Evolutionary conservation across 2,329 filamentous ascomycete species (phyloP), one percentile per base, ranked within the genome.

Genomic region (Bertia moriformis): DNA sequence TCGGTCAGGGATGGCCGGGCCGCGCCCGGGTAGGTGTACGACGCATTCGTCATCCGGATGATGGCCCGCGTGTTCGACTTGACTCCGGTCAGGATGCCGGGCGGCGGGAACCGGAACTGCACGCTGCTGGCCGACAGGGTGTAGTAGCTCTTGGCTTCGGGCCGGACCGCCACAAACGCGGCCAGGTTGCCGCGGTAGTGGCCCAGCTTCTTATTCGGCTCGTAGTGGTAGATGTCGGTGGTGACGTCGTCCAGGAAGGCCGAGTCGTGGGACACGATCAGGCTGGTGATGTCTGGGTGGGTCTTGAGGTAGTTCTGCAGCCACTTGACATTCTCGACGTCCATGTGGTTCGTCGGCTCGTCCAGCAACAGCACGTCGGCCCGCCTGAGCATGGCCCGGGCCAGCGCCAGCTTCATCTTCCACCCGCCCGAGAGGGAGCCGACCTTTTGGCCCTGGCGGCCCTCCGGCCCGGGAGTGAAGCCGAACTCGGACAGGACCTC

Each of bases 381-480:
- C 54, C 80, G 83, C 70, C 91, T 84, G 52, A 98, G 72, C 88
- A 98, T 96, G 46, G 91, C 91, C 51, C 91, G 78, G 39, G 91
- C 91, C 59, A 98, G 65, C 47, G 91, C 91, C 44, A 98, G 67
- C 77, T 98, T 98, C 91, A 98, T 98, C 74, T 96, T 96, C 91
- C 91, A 98, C 56, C 91, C 91, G 63, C 91, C 91, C 32, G 91
- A 96, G 22, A 98, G 65, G 15, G 89, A 95, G 49, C 91, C 89
- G 42, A 98, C 91, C 51, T 82, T 84, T 56, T 95, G 78, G 4
- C 78, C 72, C 60, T 96, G 91, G 43, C 86, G 78, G 43, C 89
- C 91, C 48, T 91, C 83, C 0, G 87, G 86, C 2, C 89, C 89
- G 44, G 84, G 63, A 17, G 84, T 93, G 64, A 98, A 98, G 33